Base-by-base conservation (phyloP, 495 filamentous ascomycete genomes). In the Penicillium mononematosum region DNA sequence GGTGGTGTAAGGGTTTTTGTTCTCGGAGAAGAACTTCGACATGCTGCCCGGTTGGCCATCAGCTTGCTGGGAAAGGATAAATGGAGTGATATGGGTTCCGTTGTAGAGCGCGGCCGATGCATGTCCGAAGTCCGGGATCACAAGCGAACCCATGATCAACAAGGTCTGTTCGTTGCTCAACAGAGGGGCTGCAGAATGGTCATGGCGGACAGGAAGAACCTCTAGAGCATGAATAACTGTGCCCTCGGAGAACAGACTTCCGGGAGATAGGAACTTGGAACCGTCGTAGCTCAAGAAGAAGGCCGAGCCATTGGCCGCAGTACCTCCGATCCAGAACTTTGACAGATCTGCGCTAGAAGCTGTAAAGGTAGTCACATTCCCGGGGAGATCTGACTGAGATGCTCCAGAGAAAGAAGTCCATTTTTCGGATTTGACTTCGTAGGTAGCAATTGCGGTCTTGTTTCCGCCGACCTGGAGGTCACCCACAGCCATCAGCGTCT, bases 41-140 rank as follows among this genome's bases (percentile, higher is more conserved):
- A 99, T 82, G 56, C 83, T 88, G 45, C 92, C 91, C 4, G 85
- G 76, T 16, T 74, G 69, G 48, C 84, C 83, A 62, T 83, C 78
- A 14, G 74, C 72, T 24, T 79, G 86, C 32, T 84, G 85, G 19
- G 90, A 87, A 38, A 99, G 84, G 46, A 90, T 81, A 70, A 91
- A 96, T 7, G 94, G 94, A 24, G 75, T 75, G 63, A 95, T 82
- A 11, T 72, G 76, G 5, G 83, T 90, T 59, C 94, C 93, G 62
- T 98, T 87, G 70, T 85, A 98, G 39, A 96, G 74, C 5, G 84
- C 94, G 1, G 89, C 92, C n/a, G 92, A 96, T 12, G 87, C 89
- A 61, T 84, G 85, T 58, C 93, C 93, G 69, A 91, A 95, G 47
- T 72, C 70, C 0, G 88, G 84, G 32, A 97, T 76, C 49, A 82